Evolutionary conservation across 1,139 yeast genomes (phyloP).

Genomic region (Debaryomyces subglobosus): DNA sequence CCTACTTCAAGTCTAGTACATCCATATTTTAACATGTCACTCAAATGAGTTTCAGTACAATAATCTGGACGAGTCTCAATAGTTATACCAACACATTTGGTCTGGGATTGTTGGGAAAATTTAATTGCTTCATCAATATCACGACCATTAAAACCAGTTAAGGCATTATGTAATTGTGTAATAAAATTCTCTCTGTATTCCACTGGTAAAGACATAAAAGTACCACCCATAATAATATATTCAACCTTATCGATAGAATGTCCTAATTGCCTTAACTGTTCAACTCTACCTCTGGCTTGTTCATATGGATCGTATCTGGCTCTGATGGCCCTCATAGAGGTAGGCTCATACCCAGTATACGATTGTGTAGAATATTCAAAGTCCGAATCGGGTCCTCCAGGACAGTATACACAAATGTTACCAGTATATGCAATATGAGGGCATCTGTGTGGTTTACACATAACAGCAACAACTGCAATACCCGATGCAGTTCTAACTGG

Average conservation of each 20-base stretch:
- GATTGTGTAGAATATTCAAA: slow-evolving; percentile 98
- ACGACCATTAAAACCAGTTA: slow-evolving; percentile 89
- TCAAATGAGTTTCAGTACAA: slow-evolving; percentile 93
- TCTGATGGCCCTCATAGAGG: slow-evolving; percentile 97
- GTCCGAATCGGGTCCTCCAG: slow-evolving; percentile 99
- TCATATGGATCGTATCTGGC: slow-evolving; percentile 98
- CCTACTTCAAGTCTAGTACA: slow-evolving; percentile 97
- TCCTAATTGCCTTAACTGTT: slow-evolving; percentile 91
- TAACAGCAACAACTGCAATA: slow-evolving; percentile 97
- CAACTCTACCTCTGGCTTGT: slow-evolving; percentile 97
- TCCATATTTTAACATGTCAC: slow-evolving; percentile 95
- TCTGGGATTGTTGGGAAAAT: slow-evolving; percentile 90
- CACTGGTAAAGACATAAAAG: slow-evolving; percentile 92
- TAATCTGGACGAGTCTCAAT: slow-evolving; percentile 99
- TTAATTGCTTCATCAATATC: slow-evolving; percentile 88
- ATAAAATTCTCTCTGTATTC: slow-evolving; percentile 90
- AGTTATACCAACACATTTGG: slow-evolving; percentile 98
- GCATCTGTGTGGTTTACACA: slow-evolving; percentile 99
- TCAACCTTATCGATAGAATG: slow-evolving; percentile 97
- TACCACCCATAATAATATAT: slow-evolving; percentile 98
- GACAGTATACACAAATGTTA: slow-evolving; percentile 97
- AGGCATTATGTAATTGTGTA: slow-evolving; percentile 88
- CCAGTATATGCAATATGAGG: slow-evolving; percentile 99
- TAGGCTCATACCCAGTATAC: slow-evolving; percentile 98
- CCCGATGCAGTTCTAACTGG: slow-evolving; percentile 99